Base-by-base conservation (phyloP, 78 protist species). In the Anaeramoeba ignava region DNA sequence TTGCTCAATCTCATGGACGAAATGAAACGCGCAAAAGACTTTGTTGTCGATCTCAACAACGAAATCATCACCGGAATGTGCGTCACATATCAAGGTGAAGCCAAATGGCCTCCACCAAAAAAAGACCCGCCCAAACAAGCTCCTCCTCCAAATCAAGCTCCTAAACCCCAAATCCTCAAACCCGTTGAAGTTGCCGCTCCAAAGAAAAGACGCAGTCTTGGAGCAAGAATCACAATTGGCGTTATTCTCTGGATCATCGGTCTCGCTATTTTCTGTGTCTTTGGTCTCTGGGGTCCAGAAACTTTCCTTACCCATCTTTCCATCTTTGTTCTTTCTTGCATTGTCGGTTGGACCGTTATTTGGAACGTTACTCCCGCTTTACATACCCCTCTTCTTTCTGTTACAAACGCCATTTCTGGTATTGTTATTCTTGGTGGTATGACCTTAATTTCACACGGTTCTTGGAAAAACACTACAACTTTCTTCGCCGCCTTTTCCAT, bases 361-460 rank as follows among this genome's bases (percentile, higher is more conserved):
- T 93, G 98, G 96, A 94, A 94, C 38, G 99, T 97, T 3, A 85
- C 94, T 78, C 98, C 96, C 23, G 92, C 98, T 0, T 96, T 97
- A 17, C 99, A 97, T 89, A 82, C 98, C 31, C 99, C 98, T 8
- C 90, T 97, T 33, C 96, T 97, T 98, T 79, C 96, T 0, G 93
- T 94, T 42, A 97, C 98, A 82, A 97, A 97, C 87, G 99, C 99
- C 80, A 87, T 97, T 81, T 92, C 96, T 33, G 99, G 99, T 80
- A 89, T 97, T 82, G 92, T 95, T 1, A 93, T 93, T 0, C 88
- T 92, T 34, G 98, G 97, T 2, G 99, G 99, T 37, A 38, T 97
- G 82, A 86, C 82, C 82, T 88, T 86, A 92, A 88, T 38, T 84
- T 90, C 86, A 83, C 33, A 80, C 27, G 23, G 33, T 33, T 41